Percentiles rank a stretch among this genome's conserved stretches.
Conservation (phyloP, 2,329 filamentous ascomycete species). For the Xylaria sp. region DNA sequence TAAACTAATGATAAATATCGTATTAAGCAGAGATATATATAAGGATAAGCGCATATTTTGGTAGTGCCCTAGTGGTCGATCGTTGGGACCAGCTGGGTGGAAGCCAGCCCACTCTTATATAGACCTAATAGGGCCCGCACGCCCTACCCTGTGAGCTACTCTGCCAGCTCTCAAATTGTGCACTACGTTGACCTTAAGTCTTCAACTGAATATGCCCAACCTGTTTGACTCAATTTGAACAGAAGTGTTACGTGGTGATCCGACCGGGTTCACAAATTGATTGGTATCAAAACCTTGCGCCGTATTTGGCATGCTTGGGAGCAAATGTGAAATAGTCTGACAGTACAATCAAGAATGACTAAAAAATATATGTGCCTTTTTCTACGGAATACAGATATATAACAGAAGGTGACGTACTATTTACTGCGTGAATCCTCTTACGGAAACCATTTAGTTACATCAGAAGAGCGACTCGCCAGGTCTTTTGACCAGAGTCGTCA, state of each 20-base stretch:
- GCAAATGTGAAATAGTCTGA: no score
- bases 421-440: neutral
- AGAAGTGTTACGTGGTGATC: no score
- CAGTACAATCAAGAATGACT: no score
- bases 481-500: slow-evolving; percentile 54
- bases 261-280: no score
- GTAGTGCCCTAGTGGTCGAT: neutral
- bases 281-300: no score
- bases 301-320: no score
- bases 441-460: neutral
- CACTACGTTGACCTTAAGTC: no score
- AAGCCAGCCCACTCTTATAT: neutral
- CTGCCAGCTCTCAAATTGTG: neutral
- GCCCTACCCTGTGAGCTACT: neutral
- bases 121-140: neutral
- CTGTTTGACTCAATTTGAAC: no score
- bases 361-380: no score
- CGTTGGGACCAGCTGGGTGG: neutral
- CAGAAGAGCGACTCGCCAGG: slow-evolving; percentile 50
- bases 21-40: neutral
- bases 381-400: neutral
- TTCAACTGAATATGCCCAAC: no score
- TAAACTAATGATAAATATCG: neutral
- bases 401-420: neutral
- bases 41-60: neutral